Percentiles rank a stretch among this genome's conserved stretches.
These are phyloP conservation scores for Staphylotrichum longicolle DNA, from an alignment of 495 filamentous ascomycete species.

Conservation along the genomic window DNA sequence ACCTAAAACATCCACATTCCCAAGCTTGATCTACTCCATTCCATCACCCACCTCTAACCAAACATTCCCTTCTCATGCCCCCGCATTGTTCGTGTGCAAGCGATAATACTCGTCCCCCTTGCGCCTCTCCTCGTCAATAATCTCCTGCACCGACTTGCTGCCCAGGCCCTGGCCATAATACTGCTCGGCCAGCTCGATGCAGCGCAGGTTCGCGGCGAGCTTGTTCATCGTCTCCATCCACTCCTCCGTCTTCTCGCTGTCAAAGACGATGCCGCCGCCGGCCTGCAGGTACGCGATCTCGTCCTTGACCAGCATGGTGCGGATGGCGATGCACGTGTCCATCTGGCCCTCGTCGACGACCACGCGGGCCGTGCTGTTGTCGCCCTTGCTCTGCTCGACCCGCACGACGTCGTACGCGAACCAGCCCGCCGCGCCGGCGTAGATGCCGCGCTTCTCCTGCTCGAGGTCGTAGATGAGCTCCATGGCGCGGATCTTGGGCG, in stretches of 20 bases:
- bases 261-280: constrained; percentile 96
- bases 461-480: constrained; percentile 94
- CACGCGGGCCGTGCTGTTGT: constrained; percentile 13
- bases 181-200: constrained; percentile 79
- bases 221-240: constrained; percentile 98
- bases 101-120: constrained; percentile 36
- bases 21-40: no score
- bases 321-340: constrained; percentile 97
- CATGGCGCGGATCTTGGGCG: constrained; percentile 96
- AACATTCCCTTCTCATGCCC: constrained; percentile 14
- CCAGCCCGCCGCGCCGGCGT: constrained; percentile 96
- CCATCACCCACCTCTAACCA: no score
- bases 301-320: constrained; percentile 94
- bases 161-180: constrained; percentile 49
- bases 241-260: constrained; percentile 90
- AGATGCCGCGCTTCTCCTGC: constrained; percentile 88
- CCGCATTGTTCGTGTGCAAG: constrained; percentile 27
- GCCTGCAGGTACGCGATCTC: constrained; percentile 90
- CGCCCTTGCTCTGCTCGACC: constrained; percentile 42
- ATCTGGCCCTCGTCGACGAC: constrained; percentile 68
- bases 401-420: constrained; percentile 64
- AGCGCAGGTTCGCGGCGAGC: constrained; percentile 80
- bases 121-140: constrained; percentile 37
- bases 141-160: constrained; percentile 36
- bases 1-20: no score